These are phyloP conservation scores for Sphagnurus paluster DNA, from an alignment of 1,284 basidiomycete species.

Conservation along the genomic window DNA sequence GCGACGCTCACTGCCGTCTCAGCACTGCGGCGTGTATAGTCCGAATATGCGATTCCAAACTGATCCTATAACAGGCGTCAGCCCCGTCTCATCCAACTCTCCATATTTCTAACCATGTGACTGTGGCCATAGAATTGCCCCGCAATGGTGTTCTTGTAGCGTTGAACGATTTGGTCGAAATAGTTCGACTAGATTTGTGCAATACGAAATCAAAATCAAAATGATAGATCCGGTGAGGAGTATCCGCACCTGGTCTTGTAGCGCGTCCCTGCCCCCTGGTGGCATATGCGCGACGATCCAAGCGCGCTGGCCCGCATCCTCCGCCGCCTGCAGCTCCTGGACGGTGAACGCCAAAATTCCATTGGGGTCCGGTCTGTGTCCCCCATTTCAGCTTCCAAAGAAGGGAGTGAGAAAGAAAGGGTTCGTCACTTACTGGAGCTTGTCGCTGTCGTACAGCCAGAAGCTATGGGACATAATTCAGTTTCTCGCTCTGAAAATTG, in stretches of 20 bases:
- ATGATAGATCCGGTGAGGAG: too few species aligned
- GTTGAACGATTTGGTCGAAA: constrained; percentile 56
- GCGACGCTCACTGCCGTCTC: constrained; percentile 51
- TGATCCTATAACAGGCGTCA: too few species aligned
- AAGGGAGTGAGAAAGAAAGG: not conserved
- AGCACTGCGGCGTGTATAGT: constrained; percentile 48
- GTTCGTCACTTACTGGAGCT: constrained; percentile 34
- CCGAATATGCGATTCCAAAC: constrained; percentile 58
- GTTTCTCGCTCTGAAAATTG: not conserved
- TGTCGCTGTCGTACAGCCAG: constrained; percentile 53
- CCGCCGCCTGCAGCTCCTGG: constrained; percentile 52
- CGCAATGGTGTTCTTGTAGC: constrained; percentile 58
- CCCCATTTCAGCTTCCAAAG: not conserved
- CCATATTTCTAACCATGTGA: constrained; percentile 35
- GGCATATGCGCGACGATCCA: constrained; percentile 58
- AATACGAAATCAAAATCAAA: not conserved
- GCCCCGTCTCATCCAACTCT: too few species aligned
- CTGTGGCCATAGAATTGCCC: constrained; percentile 43
- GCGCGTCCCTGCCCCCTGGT: constrained; percentile 46
- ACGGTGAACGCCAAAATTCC: constrained; percentile 40
- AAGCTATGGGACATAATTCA: constrained; percentile 29
- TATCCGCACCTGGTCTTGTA: constrained; percentile 42
- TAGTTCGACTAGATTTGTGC: constrained; percentile 45
- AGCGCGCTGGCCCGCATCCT: constrained; percentile 50
- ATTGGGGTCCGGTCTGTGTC: constrained; percentile 38